Evolutionary conservation across 2,329 filamentous ascomycete genomes (phyloP).

Genomic region (Colletotrichum incanum): DNA sequence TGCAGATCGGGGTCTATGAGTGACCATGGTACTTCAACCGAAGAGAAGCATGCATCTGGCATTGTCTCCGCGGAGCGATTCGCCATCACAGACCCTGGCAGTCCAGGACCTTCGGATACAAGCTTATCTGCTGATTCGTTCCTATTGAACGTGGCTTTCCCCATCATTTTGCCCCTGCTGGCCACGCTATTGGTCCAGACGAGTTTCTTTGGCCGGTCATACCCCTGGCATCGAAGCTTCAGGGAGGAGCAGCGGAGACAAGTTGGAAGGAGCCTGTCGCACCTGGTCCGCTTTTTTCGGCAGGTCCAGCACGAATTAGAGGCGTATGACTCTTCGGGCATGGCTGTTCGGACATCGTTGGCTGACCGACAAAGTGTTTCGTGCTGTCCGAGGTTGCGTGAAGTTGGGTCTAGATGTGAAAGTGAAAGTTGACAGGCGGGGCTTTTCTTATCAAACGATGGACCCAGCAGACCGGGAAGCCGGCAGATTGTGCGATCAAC

Average conservation of each 20-base stretch:
- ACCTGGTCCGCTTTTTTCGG: slow-evolving; percentile 38
- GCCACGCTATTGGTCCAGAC: slow-evolving; percentile 38
- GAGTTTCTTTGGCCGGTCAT: slow-evolving; percentile 29
- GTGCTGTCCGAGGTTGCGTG: slow-evolving; percentile 2
- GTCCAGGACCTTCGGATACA: not conserved
- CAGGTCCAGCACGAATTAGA: slow-evolving; percentile 37
- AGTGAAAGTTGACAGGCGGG: slow-evolving; percentile 14
- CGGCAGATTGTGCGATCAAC: slow-evolving; percentile 6
- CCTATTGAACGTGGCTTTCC: slow-evolving; percentile 9
- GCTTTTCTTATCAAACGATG: slow-evolving; percentile 6
- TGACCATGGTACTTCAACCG: not conserved
- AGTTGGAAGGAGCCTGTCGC: slow-evolving; percentile 32
- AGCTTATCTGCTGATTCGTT: not conserved
- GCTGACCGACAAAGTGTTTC: not conserved
- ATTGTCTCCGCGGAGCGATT: not conserved
- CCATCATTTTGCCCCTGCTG: slow-evolving; percentile 35
- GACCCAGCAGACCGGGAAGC: slow-evolving; percentile 11
- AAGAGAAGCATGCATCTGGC: not conserved
- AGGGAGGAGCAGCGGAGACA: slow-evolving; percentile 35
- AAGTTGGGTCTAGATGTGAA: slow-evolving; percentile 7
- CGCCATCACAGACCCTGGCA: not conserved
- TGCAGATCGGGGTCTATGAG: slow-evolving; percentile 30
- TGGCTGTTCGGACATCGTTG: slow-evolving; percentile 30
- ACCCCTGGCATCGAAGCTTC: slow-evolving; percentile 37
- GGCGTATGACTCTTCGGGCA: slow-evolving; percentile 31